Conservation (phyloP, 1,139 yeast species). For the Magnusiomyces sp. region DNA sequence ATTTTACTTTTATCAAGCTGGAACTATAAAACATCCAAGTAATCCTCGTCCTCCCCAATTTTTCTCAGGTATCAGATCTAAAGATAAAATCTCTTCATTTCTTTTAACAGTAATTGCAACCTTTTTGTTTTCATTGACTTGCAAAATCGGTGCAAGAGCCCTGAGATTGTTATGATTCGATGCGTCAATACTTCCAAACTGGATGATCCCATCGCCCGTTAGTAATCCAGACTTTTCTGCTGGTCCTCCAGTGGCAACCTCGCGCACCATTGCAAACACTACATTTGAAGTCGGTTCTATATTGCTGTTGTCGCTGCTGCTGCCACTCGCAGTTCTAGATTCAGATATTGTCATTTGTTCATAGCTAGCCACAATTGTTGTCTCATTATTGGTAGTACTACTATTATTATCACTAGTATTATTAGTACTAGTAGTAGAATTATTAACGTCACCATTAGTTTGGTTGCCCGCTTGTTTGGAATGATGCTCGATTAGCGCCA, state of each 20-base stretch:
- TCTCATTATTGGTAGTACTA: too few species aligned
- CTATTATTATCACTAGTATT: too few species aligned
- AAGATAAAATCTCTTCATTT: conserved; percentile 20
- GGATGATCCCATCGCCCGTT: conserved; percentile 41
- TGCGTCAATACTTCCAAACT: conserved; percentile 48
- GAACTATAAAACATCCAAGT: conserved; percentile 60
- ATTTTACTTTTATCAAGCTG: too few species aligned
- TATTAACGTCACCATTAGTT: too few species aligned
- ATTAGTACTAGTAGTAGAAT: too few species aligned
- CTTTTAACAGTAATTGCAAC: conserved; percentile 37
- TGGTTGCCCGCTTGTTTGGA: too few species aligned
- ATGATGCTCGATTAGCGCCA: conserved; percentile 35
- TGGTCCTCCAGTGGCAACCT: neutral
- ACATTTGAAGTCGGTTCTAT: too few species aligned
- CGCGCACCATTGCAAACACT: conserved; percentile 1
- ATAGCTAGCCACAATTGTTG: too few species aligned
- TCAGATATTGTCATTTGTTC: too few species aligned
- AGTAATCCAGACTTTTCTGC: conserved; percentile 22
- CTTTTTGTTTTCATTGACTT: conserved; percentile 18
- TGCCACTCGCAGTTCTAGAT: too few species aligned
- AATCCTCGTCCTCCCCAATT: conserved; percentile 67
- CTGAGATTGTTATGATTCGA: conserved; percentile 42
- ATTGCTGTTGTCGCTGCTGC: too few species aligned
- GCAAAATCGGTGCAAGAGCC: conserved; percentile 33
- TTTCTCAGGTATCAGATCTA: conserved; percentile 44